Evolutionary conservation across 2,329 filamentous ascomycete species (phyloP), one percentile per base, ranked within the genome.

Genomic region (Bipolaris cookei): DNA sequence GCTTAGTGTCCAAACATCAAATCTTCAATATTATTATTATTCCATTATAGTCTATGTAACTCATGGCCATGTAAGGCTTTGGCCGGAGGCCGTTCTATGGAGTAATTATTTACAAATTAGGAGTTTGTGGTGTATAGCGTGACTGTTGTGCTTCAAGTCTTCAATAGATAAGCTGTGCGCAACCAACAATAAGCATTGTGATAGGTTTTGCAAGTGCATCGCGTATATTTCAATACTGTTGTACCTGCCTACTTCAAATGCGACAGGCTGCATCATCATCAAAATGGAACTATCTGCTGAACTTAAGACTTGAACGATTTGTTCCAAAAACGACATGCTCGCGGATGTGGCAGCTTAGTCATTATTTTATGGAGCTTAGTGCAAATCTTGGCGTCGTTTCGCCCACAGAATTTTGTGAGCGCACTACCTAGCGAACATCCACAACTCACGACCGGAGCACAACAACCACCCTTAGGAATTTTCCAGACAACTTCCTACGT

Each of bases 401-500:
- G 49, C 44, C 35, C 58, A 64, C 63, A 62, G 46, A 56, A 52
- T 59, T 63, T 59, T 52, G 56, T 45, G 43, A 46, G 39, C 6
- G 53, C 48, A 28, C 49, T 28, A 56, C 42, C 28, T 32, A 7
- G 11, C 39, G 37, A 53, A 47, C 32, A 32, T 44, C 48, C 39
- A 46, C 50, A 60, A 53, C 39, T 57, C 58, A 41, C 55, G 64
- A 70, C 72, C 73, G 71, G 69, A 75, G 67, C 70, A 67, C 67
- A 73, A 69, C 71, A 71, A 74, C 32, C 66, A 65, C 66, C 59
- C 62, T 50, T 57, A 71, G 64, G 68, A 69, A 71, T 56, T 59
- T 53, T 52, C 52, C 56, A 58, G 56, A 67, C 43, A 63, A 56
- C 63, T 68, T 73, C 71, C 68, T 73, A 68, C 64, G 71, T 77